Base-by-base conservation (phyloP, 768 basidiomycete species). In the Mycena floridula region DNA sequence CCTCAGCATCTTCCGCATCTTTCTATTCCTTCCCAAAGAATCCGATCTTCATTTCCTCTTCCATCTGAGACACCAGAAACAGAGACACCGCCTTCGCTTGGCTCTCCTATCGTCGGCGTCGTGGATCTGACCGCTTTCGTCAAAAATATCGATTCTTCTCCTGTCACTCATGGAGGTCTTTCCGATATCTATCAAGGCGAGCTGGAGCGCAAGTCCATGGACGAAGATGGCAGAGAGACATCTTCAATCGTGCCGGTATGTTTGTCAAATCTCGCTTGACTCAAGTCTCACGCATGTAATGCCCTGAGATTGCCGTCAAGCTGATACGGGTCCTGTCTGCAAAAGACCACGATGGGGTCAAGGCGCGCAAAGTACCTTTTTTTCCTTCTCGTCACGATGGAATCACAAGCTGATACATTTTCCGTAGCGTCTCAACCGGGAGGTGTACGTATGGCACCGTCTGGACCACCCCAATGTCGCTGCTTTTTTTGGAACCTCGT, bases 111-210 rank as follows among this genome's bases (percentile, higher is more conserved):
- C 8, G 54, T 59, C 5, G 58, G 61, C 0, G 63, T 67, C 7
- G 61, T 65, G 7, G 66, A 67, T 43, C 49, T 67, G 27, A 65
- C 63, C 3, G 50, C 45, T 15, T 38, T 46, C 24, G 46, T 67
- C 2, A 56, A 48, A 37, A 65, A 60, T 0, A 51, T 51, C 0
- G 54, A 58, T 1, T 41, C 43, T 7, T 56, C 54, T 9, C 66
- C 72, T 1, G 65, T 72, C n/a, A 70, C 62, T 24, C 68, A 68
- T 42, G 74, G 74, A 0, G 69, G 71, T 1, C 69, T 72, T 37
- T 69, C 73, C 12, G 73, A 76, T 48, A 73, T 76, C 25, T 72
- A 72, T 59, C 63, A 63, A 39, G 74, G 73, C 13, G 50, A 62
- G 15, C 71, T 70, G 56, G 43, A 46, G 23, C 45, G 51, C 18